Evolutionary conservation across 2,329 filamentous ascomycete species (phyloP), one percentile per base, ranked within the genome.

Genomic region (Amesomyces nigricolor): DNA sequence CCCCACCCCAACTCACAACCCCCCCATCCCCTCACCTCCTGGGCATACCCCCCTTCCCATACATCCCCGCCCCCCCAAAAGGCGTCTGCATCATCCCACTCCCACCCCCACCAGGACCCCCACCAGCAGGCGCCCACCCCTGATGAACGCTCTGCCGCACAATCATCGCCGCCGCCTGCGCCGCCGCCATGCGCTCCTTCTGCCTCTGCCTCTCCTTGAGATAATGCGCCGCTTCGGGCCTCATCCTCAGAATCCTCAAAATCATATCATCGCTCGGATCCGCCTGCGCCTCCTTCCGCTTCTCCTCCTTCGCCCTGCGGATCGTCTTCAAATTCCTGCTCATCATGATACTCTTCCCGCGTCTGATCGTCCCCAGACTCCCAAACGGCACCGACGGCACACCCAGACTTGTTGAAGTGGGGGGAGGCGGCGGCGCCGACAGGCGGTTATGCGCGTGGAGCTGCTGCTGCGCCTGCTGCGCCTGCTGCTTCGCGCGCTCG

Each of bases 201-300:
- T 99, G 94, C 61, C 94, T 81, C 68, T 90, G 91, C 42, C 94
- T 79, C 70, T 97, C 92, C 66, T 89, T 89, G 58, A 99, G 78
- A 71, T 99, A 99, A 35, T 82, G 76, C 47, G 85, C 81, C 3
- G 94, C 94, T 73, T 97, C 94, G 2, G 91, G 90, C 52, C 94
- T 79, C 94, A 99, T 99, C 50, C 94, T 81, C 62, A 99, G 72
- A 62, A 99, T 99, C 17, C 94, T 81, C 65, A 99, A 72, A 62
- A 99, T 97, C 88, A 97, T 97, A 69, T 99, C 94, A 70, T 99
- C 94, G 68, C 87, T 96, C 1, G 94, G 92, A 69, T 97, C 94
- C 1, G 94, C 92, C 69, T 99, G 94, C 1, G 91, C 90, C 69
- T 97, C 92, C 64, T 91, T 91, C 61, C 94, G 81, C 75, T 95